Evolutionary conservation across 805 yeast genomes (phyloP), one percentile per base, ranked within the genome.

Genomic region (Wickerhamiella allomyrinae): DNA sequence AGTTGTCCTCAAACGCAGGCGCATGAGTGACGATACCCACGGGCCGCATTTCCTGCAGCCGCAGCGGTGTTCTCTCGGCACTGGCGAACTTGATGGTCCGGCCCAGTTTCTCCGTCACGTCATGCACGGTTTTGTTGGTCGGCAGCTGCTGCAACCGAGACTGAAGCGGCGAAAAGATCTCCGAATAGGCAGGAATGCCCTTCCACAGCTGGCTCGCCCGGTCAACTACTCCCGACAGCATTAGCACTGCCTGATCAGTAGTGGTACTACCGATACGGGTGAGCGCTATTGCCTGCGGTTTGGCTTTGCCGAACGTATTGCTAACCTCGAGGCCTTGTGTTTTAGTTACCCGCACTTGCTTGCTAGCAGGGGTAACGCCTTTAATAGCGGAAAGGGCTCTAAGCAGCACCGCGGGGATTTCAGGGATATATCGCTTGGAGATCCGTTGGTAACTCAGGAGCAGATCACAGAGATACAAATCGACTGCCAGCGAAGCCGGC

Each of bases 1-100:
- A 91, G 68, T 86, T 85, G 56, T 85, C 97, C 63, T 89, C 96
- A 59, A 80, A 91, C 62, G 82, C 78, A 49, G 99, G 99, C 29
- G 86, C 80, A 54, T 72, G 73, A 2, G 94, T 73, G 33, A 86
- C 78, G 55, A 91, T 81, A 3, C 95, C 81, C 43, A 91, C 57
- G 20, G 94, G 85, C 55, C 73, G 75, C 65, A 87, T 96, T 7
- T 73, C 65, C 63, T 91, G 99, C 48, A 91, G 69, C 13, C 75
- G 66, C 53, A 91, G 70, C 44, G 96, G 95, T 44, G 58, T 65
- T 46, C 82, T 73, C 40, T 69, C 75, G 29, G 68, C 65, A 15
- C 41, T 44, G 6, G 73, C 61, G 48, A 78, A 67, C 43, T 67
- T 71, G 37, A 58, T 47, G 29, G 80, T 57, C 51, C 73, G 78